Base-by-base conservation (phyloP, 2,329 filamentous ascomycete species). In the Alternaria consortialis region DNA sequence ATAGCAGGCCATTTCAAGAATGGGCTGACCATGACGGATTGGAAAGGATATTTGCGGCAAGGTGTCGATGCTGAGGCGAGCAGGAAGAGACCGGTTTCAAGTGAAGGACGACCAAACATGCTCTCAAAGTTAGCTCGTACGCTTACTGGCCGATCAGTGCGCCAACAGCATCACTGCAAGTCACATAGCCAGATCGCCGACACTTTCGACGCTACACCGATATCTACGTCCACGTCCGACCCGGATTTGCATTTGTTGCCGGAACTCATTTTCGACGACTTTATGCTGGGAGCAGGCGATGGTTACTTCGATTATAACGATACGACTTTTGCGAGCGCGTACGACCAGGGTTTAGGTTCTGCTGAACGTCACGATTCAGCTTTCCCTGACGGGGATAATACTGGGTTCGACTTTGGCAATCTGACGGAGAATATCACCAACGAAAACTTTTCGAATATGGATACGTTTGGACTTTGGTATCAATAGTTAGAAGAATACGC, bases 1-100 rank as follows among this genome's bases (percentile, higher is more conserved):
- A 71, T 78, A 15, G 69, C 76, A 4, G 59, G 56, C 1, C 76
- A 77, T 36, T 77, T 77, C 66, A 76, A 75, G 31, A 69, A 73
- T 4, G 74, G 76, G 0, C 25, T 63, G 43, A 75, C 69, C 2
- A 77, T 78, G 73, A 60, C 63, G 7, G 40, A 67, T 1, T 78
- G 75, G 76, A 62, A 57, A n/a, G 20, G 43, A 17, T 17, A 27
- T 36, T 9, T 12, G 3, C 12, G 20, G 15, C 31, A 5, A 4
- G 32, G 12, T 27, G 7, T 7, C 7, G 23, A n/a, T 25, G 31
- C 23, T 37, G 20, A 56, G 4, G 25, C 53, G 34, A 57, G 54
- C 5, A 57, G 23, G 20, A 60, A 60, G 42, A 47, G 53, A 13
- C 58, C 39, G 8, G 47, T 34, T 37, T 57, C 53, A 11, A 53